Percentiles rank a stretch among this genome's conserved stretches.
These are phyloP conservation scores for Rhododendron kiyosumense DNA, from an alignment of 148 eudicot species.

Conservation along the genomic window DNA sequence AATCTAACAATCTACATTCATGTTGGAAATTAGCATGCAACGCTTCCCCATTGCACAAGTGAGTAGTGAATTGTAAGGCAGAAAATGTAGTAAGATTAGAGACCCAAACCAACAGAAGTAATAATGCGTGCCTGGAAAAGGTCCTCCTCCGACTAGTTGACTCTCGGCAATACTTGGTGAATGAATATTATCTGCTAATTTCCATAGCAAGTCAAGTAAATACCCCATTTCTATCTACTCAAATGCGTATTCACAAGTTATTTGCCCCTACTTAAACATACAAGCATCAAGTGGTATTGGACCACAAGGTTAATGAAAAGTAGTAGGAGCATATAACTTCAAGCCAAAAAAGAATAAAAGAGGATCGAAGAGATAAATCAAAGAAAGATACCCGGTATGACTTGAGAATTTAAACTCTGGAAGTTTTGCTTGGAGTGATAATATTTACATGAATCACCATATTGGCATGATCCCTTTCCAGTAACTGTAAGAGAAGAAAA, in stretches of 20 bases:
- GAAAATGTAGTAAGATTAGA: not conserved
- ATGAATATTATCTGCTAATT: conserved; percentile 21
- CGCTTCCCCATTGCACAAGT: not conserved
- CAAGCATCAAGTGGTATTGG: not conserved
- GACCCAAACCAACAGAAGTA: not conserved
- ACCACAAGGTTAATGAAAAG: not conserved
- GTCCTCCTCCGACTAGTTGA: conserved; percentile 21
- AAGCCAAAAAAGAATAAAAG: not conserved
- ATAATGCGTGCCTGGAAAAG: conserved; percentile 36
- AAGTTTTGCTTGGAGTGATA: conserved; percentile 56
- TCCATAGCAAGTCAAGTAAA: conserved; percentile 4
- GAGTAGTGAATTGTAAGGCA: not conserved
- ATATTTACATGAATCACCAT: conserved; percentile 81
- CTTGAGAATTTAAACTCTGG: conserved; percentile 38
- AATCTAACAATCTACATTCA: not conserved
- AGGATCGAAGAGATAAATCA: not conserved
- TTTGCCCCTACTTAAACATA: not conserved
- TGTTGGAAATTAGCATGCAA: not conserved
- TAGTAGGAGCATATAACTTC: not conserved
- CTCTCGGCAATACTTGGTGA: conserved; percentile 1
- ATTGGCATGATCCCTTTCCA: conserved; percentile 72
- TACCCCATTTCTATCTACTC: not conserved
- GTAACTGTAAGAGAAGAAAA: not conserved
- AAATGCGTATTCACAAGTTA: not conserved
- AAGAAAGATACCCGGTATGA: conserved; percentile 33